Evolutionary conservation across 805 yeast genomes (phyloP), one percentile per base, ranked within the genome.

Genomic region (Ogataea pilisensis): DNA sequence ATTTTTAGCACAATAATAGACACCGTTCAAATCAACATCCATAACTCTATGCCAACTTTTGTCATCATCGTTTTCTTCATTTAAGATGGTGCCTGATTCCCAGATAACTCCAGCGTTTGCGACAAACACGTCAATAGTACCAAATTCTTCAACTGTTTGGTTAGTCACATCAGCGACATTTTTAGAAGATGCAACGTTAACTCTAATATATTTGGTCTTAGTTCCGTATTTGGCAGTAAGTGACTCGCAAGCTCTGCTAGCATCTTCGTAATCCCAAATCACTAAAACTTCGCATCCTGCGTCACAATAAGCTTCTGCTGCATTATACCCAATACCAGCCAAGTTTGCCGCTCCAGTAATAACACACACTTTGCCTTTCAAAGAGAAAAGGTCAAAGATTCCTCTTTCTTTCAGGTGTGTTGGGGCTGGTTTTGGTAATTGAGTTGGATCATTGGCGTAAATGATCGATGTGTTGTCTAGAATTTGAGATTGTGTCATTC

Each of bases 211-310:
- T 27, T 45, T 50, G 12, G 53, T 49, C 30, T 46, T 53, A 9
- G 52, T 46, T 8, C 60, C 59, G 38, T 49, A 63, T 55, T 49
- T 59, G 51, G 37, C 30, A 4, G 48, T 39, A n/a, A 58, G 41
- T 9, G 26, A 32, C 21, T 43, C 48, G 27, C 49, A 46, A 13
- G 56, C 45, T 30, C 47, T 51, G 3, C 51, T 37, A 31, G 56
- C 49, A 44, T 53, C 63, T 32, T 38, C 38, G 46, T 48, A 63
- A 49, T 54, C 65, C 64, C 70, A 65, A 35, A 69, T 54, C 35
- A 86, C 86, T 26, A 88, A 76, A 32, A 41, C 58, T 47, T 83
- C 83, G 8, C 95, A 95, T 38, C 95, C 95, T 4, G 91, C 91
- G 65, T 85, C 91, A 37, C 89, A 84, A 54, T 70, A 85, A 2